Conservation (phyloP, 2,329 filamentous ascomycete species). For the Leptographium wingfieldii region DNA sequence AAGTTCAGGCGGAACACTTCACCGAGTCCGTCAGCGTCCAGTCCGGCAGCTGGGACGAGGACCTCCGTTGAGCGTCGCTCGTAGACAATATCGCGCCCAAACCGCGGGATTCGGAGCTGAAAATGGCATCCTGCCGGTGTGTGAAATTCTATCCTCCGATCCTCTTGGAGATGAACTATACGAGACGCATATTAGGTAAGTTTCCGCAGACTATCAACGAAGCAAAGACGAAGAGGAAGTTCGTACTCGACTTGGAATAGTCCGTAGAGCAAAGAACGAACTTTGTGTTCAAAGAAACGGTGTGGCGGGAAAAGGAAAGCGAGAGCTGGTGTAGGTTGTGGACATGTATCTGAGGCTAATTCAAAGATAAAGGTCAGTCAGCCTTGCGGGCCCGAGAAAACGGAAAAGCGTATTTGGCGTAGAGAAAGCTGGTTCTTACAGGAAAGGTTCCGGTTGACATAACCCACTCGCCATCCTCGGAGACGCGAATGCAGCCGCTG, state of each 20-base stretch:
- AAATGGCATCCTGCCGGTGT: conserved; percentile 82
- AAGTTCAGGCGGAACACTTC: conserved; percentile 91
- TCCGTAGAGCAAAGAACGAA: conserved; percentile 82
- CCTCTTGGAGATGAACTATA: conserved; percentile 81
- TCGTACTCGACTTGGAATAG: conserved; percentile 64
- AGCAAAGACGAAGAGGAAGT: conserved; percentile 31
- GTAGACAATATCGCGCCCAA: conserved; percentile 81
- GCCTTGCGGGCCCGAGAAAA: neutral
- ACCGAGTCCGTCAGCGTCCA: conserved; percentile 73
- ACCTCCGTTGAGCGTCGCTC: conserved; percentile 73
- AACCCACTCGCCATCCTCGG: conserved; percentile 92
- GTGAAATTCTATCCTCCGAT: conserved; percentile 87
- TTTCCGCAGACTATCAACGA: conserved; percentile 36
- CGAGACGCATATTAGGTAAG: conserved; percentile 62
- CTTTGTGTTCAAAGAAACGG: conserved; percentile 78
- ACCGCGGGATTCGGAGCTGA: conserved; percentile 77
- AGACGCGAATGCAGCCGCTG: conserved; percentile 77
- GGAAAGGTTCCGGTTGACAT: conserved; percentile 79
- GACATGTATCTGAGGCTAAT: conserved; percentile 63
- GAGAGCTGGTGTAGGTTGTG: conserved; percentile 89
- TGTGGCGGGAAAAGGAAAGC: conserved; percentile 88
- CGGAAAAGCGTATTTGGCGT: neutral
- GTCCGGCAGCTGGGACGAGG: conserved; percentile 73
- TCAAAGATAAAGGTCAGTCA: neutral
- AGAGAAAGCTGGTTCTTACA: conserved; percentile 19